phyloP scores from a whole-genome alignment of 106 monocot species.

The Acorus gramineus region DNA sequence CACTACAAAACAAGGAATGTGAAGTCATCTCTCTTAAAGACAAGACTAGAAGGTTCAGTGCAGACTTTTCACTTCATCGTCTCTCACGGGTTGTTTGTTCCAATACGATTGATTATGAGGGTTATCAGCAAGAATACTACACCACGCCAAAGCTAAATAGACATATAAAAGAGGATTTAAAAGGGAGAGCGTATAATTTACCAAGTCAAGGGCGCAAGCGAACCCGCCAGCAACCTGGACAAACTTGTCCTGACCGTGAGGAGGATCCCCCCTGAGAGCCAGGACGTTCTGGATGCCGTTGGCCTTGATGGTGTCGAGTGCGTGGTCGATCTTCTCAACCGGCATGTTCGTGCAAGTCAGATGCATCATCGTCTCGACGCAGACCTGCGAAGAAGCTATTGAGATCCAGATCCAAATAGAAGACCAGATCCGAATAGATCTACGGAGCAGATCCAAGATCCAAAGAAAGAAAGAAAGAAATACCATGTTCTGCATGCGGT shows the following conservation, averaged over 20 bases:
- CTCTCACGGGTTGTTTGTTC: no score
- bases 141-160: no score
- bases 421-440: conserved; percentile 1
- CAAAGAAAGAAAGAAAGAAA: background rate
- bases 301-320: conserved; percentile 57
- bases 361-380: conserved; percentile 96
- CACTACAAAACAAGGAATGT: no score
- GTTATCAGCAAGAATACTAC: background rate
- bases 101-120: no score
- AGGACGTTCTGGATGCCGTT: conserved; percentile 92
- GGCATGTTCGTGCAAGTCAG: conserved; percentile 95
- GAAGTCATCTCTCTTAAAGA: no score
- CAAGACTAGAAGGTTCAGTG: no score
- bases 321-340: conserved; percentile 85
- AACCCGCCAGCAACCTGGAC: conserved; percentile 80
- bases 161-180: background rate
- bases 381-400: conserved; percentile 28
- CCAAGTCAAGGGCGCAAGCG: conserved; percentile 88
- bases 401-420: background rate
- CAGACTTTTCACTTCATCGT: no score
- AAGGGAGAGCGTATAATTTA: conserved; percentile 5
- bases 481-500: conserved; percentile 94
- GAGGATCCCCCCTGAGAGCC: conserved; percentile 89
- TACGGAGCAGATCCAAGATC: background rate
- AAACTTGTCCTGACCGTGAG: conserved; percentile 84